Percentiles rank a stretch among this genome's conserved stretches.
These are phyloP conservation scores for Pseudonitzschia pungens DNA, from an alignment of 108 stramenopile genomes.

Conservation along the genomic window DNA sequence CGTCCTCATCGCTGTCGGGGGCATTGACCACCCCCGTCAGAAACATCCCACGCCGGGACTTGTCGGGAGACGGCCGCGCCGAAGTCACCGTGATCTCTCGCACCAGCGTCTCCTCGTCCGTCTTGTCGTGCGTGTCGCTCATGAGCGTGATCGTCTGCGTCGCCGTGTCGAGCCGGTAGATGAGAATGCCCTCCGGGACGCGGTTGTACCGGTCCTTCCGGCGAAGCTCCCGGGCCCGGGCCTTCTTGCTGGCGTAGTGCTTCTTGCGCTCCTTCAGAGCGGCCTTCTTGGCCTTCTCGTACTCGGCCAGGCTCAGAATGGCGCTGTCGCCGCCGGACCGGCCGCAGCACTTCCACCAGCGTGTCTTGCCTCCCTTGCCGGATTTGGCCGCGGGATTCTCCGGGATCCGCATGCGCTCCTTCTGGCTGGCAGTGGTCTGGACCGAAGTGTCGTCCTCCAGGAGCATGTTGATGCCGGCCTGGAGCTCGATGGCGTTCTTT, in stretches of 20 bases:
- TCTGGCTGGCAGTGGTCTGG: constrained; percentile 39
- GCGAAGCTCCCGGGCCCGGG: constrained; percentile 21
- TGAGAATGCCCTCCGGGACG: constrained; percentile 80
- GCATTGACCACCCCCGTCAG: constrained; percentile 36
- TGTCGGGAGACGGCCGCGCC: constrained; percentile 52
- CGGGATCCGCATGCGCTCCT: constrained; percentile 44
- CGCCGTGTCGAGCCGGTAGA: constrained; percentile 80
- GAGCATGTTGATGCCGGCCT: constrained; percentile 59
- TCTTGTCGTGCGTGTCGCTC: constrained; percentile 54
- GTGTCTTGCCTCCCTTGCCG: too few relatives aligned
- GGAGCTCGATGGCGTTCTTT: constrained; percentile 80
- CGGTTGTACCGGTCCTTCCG: constrained; percentile 56
- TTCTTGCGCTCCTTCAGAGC: constrained; percentile 35
- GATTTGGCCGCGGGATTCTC: constrained; percentile 21
- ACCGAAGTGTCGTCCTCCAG: constrained; percentile 41
- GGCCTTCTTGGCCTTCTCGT: constrained; percentile 40
- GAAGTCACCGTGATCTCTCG: constrained; percentile 50
- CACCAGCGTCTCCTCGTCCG: constrained; percentile 48
- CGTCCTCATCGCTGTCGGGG: background rate
- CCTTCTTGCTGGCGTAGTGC: constrained; percentile 36
- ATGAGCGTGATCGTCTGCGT: constrained; percentile 59
- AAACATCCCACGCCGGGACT: constrained; percentile 54
- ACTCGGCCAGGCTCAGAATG: constrained; percentile 35
- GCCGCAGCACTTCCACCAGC: constrained; percentile 32
- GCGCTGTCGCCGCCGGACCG: constrained; percentile 25